These are phyloP conservation scores for Trichophyton mentagrophytes DNA, from an alignment of 2,329 filamentous ascomycete genomes.

Conservation along the genomic window DNA sequence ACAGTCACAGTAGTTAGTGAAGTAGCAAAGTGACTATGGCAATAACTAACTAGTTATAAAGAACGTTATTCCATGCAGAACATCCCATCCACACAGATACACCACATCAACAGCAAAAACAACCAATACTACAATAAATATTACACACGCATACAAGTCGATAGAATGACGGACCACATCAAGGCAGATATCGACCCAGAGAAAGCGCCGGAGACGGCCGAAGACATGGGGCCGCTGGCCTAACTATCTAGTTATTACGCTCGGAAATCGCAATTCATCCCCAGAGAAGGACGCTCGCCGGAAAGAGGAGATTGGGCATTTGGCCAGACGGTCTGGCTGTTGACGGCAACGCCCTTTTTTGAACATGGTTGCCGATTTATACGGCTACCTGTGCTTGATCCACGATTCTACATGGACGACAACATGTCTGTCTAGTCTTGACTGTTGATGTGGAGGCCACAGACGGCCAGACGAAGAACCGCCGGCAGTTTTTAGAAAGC, in stretches of 20 bases:
- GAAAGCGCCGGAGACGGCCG: not conserved
- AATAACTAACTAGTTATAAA: not conserved
- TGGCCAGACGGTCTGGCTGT: not conserved
- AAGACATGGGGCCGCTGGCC: not conserved
- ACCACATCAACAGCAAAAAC: not conserved
- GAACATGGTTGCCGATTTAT: too few species aligned
- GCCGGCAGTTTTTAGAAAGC: not conserved
- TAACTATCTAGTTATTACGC: not conserved
- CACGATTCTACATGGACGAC: too few species aligned
- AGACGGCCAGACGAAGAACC: not conserved
- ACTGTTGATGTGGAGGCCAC: too few species aligned
- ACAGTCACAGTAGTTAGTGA: not conserved
- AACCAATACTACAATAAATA: not conserved
- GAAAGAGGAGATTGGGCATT: not conserved
- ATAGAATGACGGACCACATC: not conserved
- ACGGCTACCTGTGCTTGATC: too few species aligned
- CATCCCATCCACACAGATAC: not conserved
- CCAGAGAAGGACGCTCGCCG: not conserved
- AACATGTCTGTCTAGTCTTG: too few species aligned
- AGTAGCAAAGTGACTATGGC: not conserved
- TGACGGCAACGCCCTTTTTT: too few species aligned
- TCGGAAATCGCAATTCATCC: not conserved
- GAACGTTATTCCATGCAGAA: not conserved
- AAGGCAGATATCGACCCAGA: not conserved
- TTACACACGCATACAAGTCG: not conserved